These are phyloP conservation scores for Pseudognaphalium luteoalbum DNA, from an alignment of 129 eudicot species.

Conservation along the genomic window DNA sequence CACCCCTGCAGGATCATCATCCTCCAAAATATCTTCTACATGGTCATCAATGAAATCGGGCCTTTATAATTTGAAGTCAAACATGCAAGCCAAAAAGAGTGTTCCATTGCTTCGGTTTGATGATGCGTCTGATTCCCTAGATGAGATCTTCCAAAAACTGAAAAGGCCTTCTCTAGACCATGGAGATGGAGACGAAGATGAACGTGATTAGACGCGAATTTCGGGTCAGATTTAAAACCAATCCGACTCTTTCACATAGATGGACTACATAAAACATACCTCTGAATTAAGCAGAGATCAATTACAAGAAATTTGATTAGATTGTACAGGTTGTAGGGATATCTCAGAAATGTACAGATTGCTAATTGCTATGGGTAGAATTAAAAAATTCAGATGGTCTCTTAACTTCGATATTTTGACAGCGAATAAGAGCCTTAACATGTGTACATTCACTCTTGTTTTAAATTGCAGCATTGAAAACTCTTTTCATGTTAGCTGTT, in stretches of 20 bases:
- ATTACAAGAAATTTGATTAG: neutral
- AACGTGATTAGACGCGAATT: slow-evolving; percentile 11
- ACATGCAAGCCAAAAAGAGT: slow-evolving; percentile 57
- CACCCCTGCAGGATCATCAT: slow-evolving; percentile 25
- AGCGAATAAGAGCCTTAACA: neutral
- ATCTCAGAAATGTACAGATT: neutral
- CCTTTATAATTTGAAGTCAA: slow-evolving; percentile 58
- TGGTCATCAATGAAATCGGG: slow-evolving; percentile 82
- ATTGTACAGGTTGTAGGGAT: neutral
- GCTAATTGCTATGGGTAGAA: neutral
- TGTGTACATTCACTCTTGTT: neutral
- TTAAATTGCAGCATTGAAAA: neutral
- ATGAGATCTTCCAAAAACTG: slow-evolving; percentile 70
- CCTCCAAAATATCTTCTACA: slow-evolving; percentile 56
- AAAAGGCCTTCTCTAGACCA: slow-evolving; percentile 55
- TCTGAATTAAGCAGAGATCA: neutral
- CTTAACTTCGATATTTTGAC: neutral
- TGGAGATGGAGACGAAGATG: slow-evolving; percentile 39
- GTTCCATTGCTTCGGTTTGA: slow-evolving; percentile 51
- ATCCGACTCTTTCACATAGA: neutral
- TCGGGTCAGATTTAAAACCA: neutral
- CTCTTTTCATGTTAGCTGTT: neutral
- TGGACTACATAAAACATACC: too few relatives aligned
- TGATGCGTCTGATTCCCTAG: slow-evolving; percentile 66
- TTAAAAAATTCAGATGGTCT: neutral